Base-by-base conservation (phyloP, 495 filamentous ascomycete genomes). In the Amniculicola lignicola region DNA sequence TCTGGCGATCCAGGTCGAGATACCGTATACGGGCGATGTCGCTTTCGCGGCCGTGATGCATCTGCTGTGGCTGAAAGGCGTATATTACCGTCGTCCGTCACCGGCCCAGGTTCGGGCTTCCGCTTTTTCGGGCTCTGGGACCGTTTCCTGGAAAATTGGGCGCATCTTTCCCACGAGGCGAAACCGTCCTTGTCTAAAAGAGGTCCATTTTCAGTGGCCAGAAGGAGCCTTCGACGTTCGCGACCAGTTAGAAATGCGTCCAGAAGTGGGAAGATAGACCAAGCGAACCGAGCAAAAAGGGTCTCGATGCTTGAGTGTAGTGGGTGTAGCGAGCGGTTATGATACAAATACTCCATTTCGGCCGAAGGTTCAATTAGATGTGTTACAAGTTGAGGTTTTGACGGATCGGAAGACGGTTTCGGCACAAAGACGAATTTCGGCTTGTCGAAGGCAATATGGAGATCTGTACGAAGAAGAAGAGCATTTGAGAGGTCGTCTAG, bases 181-280 rank as follows among this genome's bases (percentile, higher is more conserved):
- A 33, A 33, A n/a, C 29, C 29, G 29, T 33, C 29, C 7, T n/a
- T 33, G 7, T 33, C 29, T 9, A n/a, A n/a, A 33, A 33, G n/a
- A n/a, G 29, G 7, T n/a, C 9, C 29, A n/a, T n/a, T 33, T 33
- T 33, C 29, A n/a, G 7, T 33, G n/a, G 29, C 29, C n/a, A 33
- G 9, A 33, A 33, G 40, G 4, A 43, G 4, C 40, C 40, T 7
- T 41, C 37, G 37, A 16, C 37, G 37, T 41, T 41, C 37, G 37
- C 37, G 37, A 41, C 37, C 6, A 41, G 37, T 41, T 41, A 41
- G 29, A 33, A 33, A 33, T 33, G 29, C 29, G n/a, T 33, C 29
- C 9, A 33, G 29, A 33, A 33, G 29, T n/a, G 29, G 29, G n/a
- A 33, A 33, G 29, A 33, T 33, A n/a, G 29, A 9, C 29, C 29